These are phyloP conservation scores for Barnettozyma populi DNA, from an alignment of 805 yeast genomes.

Conservation along the genomic window DNA sequence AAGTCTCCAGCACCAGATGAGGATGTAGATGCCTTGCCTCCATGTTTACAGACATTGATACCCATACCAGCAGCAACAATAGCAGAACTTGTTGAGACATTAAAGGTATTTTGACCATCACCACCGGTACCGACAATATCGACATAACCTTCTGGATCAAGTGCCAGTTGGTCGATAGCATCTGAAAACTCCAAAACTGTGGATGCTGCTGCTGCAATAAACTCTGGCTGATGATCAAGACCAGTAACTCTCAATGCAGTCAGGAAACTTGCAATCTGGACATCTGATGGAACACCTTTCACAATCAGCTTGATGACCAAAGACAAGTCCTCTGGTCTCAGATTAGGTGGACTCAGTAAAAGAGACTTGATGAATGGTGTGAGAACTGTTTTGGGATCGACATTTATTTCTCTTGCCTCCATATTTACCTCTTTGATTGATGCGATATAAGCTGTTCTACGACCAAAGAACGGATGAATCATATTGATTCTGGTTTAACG, in stretches of 20 bases:
- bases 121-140: slow-evolving; percentile 99
- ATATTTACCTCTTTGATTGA: neutral
- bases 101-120: slow-evolving; percentile 95
- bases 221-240: slow-evolving; percentile 75
- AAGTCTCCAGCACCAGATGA: slow-evolving; percentile 92
- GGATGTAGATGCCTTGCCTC: slow-evolving; percentile 95
- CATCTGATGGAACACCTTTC: slow-evolving; percentile 53
- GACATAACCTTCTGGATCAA: slow-evolving; percentile 48
- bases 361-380: slow-evolving; percentile 65
- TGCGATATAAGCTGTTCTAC: neutral
- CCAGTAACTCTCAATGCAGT: slow-evolving; percentile 70
- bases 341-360: slow-evolving; percentile 50
- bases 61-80: slow-evolving; percentile 90
- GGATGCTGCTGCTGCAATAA: slow-evolving; percentile 79
- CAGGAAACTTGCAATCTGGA: slow-evolving; percentile 74
- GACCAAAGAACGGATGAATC: neutral
- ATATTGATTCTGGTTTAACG: neutral
- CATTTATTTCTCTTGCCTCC: neutral
- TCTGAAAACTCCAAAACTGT: slow-evolving; percentile 65
- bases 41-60: slow-evolving; percentile 83
- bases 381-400: slow-evolving; percentile 14
- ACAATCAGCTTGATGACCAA: slow-evolving; percentile 58
- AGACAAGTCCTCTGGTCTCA: slow-evolving; percentile 61
- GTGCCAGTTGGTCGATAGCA: slow-evolving; percentile 39
- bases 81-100: slow-evolving; percentile 92